Base-by-base conservation (phyloP, 768 basidiomycete genomes). In the Hypsizygus marmoreus region DNA sequence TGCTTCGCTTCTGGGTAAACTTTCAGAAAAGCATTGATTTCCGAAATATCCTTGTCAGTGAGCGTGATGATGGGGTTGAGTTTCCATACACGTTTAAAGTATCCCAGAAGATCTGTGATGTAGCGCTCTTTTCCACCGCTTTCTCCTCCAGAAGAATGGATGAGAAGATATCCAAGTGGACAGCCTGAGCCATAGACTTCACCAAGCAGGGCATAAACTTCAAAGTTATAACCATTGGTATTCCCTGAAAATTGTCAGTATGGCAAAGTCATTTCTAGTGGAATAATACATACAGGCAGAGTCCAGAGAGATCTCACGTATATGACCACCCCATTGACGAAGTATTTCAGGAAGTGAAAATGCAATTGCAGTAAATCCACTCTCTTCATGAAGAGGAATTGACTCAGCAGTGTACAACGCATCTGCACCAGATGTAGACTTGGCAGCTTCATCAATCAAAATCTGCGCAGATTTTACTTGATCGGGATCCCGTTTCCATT, bases 181-280 rank as follows among this genome's bases (percentile, higher is more conserved):
- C 64, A 55, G 0, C 62, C 67, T 3, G 59, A 66, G 4, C 66
- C 65, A 36, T 60, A 54, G 1, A 66, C 54, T 29, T 71, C 65
- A 0, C 67, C 64, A 3, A 71, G 47, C 2, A 68, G 37, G 0
- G 63, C 61, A 50, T 60, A 72, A 0, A 68, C 37, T 43, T 71
- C 67, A 42, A 49, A 69, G 8, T 60, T 53, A 2, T 55, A 51
- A 0, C 55, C 56, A 53, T 70, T 71, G 1, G 65, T 69, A 4
- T 66, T 61, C 57, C 61, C 68, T 69, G 31, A 0, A 31, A n/a
- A n/a, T n/a, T n/a, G n/a, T n/a, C n/a, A n/a, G n/a, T n/a, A n/a
- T n/a, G n/a, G n/a, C n/a, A n/a, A n/a, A n/a, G n/a, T n/a, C n/a
- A n/a, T n/a, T n/a, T n/a, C n/a, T n/a, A n/a, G n/a, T n/a, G n/a